phyloP scores from a whole-genome alignment of 345 rosid genomes.

The Psidium friedrichsthalianum region DNA sequence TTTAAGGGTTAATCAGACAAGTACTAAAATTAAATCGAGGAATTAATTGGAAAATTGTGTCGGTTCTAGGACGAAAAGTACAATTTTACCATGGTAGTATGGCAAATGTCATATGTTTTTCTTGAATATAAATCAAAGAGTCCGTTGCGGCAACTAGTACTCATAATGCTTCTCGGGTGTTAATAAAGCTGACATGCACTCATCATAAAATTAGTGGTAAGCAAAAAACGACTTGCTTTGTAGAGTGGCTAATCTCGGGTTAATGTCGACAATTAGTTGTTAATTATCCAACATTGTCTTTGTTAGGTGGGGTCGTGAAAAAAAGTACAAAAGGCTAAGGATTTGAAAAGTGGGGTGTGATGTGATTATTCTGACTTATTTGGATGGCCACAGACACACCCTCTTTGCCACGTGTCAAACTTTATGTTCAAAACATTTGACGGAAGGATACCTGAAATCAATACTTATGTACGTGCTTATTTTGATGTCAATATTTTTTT shows the following conservation, averaged over 20 bases:
- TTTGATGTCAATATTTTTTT: too few species aligned
- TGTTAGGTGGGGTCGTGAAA: not conserved
- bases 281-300: not conserved
- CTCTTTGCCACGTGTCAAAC: not conserved
- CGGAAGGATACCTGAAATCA: too few species aligned
- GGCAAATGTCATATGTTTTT: not conserved
- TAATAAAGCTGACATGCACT: not conserved
- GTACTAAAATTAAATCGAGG: not conserved
- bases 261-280: not conserved
- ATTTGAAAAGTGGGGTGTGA: not conserved
- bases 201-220: not conserved
- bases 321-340: not conserved
- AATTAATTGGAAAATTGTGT: not conserved
- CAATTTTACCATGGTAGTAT: not conserved
- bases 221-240: not conserved
- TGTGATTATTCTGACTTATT: not conserved
- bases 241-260: not conserved
- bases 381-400: not conserved
- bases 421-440: not conserved
- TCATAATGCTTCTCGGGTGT: not conserved
- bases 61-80: not conserved
- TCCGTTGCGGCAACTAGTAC: not conserved
- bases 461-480: too few species aligned
- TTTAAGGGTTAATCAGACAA: not conserved
- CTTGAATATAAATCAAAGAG: not conserved